A percentile compares a stretch with the other conserved stretches of the same genome.
Conservation (phyloP, 2,329 filamentous ascomycete species). For the Aspergillus calidoustus region DNA sequence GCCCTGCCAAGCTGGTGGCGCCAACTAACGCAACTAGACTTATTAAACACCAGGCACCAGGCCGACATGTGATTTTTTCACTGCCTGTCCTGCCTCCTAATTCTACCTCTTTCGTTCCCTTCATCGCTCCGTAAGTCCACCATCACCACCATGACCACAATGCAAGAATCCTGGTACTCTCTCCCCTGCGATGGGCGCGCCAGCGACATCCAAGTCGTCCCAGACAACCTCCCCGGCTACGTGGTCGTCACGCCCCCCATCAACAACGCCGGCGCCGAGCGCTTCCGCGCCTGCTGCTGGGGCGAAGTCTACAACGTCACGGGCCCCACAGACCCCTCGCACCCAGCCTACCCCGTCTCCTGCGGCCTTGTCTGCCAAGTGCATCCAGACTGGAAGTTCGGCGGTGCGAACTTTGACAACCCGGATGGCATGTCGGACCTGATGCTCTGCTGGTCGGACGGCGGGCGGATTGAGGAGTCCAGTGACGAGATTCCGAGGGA, state of each 20-base stretch:
- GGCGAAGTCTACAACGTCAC: neutral
- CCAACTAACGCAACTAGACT: neutral
- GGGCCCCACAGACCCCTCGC: neutral
- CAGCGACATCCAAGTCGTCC: neutral
- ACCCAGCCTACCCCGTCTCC: neutral
- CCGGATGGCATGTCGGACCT: neutral
- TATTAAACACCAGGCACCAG: neutral
- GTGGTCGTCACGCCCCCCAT: neutral
- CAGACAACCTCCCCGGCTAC: neutral
- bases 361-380: neutral
- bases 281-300: neutral
- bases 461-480: neutral
- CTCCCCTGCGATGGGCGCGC: neutral
- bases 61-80: neutral
- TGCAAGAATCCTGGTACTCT: neutral
- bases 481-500: neutral
- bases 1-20: neutral
- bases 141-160: neutral
- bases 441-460: neutral
- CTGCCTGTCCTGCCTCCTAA: too few relatives aligned
- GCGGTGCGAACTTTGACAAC: neutral
- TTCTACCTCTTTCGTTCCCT: too few relatives aligned
- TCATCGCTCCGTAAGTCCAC: neutral
- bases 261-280: neutral
- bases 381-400: neutral